Percentiles rank a stretch among this genome's conserved stretches.
Conservation (phyloP, 169 alveolate genomes). For the Plasmodium gaboni region DNA sequence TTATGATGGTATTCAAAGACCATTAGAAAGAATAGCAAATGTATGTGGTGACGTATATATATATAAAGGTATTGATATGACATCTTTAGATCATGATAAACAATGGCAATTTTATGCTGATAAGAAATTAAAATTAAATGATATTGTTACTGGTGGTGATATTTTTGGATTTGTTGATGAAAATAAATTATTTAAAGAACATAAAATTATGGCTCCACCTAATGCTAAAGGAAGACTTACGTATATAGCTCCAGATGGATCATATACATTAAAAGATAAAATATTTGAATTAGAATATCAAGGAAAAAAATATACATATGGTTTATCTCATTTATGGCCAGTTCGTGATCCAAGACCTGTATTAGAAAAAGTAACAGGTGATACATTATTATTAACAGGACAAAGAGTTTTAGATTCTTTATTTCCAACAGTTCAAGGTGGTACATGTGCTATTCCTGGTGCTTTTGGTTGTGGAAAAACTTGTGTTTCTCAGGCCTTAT, state of each 20-base stretch:
- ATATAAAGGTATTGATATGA: conserved; percentile 97
- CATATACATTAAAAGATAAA: conserved; percentile 91
- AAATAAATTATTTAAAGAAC: conserved; percentile 95
- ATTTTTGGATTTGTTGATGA: conserved; percentile 96
- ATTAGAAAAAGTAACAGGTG: conserved; percentile 95
- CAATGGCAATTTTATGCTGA: conserved; percentile 95
- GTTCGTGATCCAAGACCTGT: conserved; percentile 98
- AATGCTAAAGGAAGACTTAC: conserved; percentile 95
- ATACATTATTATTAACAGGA: conserved; percentile 97
- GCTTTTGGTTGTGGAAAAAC: conserved; percentile 99
- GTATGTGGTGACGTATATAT: conserved; percentile 92
- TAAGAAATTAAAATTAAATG: conserved; percentile 92
- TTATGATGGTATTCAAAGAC: conserved; percentile 99
- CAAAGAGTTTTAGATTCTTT: conserved; percentile 98
- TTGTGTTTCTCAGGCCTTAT: conserved; percentile 97
- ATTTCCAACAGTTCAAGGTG: conserved; percentile 98
- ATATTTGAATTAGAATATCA: conserved; percentile 91
- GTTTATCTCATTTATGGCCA: conserved; percentile 99
- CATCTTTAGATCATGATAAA: conserved; percentile 93
- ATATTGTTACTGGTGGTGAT: conserved; percentile 98
- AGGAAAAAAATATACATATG: conserved; percentile 91
- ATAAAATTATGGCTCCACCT: conserved; percentile 97
- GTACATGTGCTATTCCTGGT: conserved; percentile 99
- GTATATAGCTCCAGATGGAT: conserved; percentile 96
- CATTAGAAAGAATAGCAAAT: conserved; percentile 94